These are phyloP conservation scores for Paramecium bursaria DNA, from an alignment of 73 alveolate genomes.

Conservation along the genomic window DNA sequence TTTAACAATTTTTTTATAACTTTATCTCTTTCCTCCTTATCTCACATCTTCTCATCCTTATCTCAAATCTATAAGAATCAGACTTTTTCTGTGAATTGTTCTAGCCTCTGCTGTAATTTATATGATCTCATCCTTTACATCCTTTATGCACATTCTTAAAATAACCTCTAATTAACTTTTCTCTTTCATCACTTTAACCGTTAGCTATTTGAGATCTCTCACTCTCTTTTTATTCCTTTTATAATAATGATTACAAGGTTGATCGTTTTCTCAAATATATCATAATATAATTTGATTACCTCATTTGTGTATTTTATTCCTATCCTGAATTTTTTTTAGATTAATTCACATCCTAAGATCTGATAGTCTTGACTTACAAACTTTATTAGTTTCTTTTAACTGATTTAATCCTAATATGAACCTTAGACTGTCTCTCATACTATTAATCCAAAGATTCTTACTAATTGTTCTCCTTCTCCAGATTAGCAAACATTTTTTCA, in stretches of 20 bases:
- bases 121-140: conserved; percentile 79
- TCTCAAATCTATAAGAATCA: no score
- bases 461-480: neutral
- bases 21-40: conserved; percentile 66
- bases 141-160: conserved; percentile 80
- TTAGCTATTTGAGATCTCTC: conserved; percentile 69
- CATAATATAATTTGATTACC: neutral
- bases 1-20: conserved; percentile 56
- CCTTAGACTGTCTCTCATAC: conserved; percentile 29
- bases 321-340: conserved; percentile 13
- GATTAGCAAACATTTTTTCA: conserved; percentile 43
- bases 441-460: neutral
- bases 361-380: neutral
- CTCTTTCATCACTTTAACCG: conserved; percentile 79
- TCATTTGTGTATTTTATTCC: neutral
- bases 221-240: conserved; percentile 77
- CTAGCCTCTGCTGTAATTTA: conserved; percentile 62
- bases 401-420: conserved; percentile 10
- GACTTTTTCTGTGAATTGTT: conserved; percentile 17
- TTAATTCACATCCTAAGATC: neutral
- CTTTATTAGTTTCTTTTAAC: conserved; percentile 2
- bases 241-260: conserved; percentile 40
- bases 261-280: conserved; percentile 56
- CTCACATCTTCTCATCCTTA: conserved; percentile 9
- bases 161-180: conserved; percentile 78